phyloP scores from a whole-genome alignment of 306 rosid genomes.

The Malus orientalis region DNA sequence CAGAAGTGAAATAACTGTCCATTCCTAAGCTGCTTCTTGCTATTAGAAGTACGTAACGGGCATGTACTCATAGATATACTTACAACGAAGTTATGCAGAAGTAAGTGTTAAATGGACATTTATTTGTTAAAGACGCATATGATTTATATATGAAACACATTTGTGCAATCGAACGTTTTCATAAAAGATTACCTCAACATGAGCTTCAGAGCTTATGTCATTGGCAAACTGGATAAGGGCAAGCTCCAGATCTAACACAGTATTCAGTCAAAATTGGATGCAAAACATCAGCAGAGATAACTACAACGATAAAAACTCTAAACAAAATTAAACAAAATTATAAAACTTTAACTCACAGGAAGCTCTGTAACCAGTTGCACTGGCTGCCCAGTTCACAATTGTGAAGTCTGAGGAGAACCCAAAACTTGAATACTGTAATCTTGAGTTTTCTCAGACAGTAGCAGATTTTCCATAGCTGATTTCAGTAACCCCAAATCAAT shows the following conservation, averaged over 20 bases:
- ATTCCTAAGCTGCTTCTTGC: background rate
- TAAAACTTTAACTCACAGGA: too few species aligned
- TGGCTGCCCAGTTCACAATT: too few species aligned
- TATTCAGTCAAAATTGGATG: slow-evolving; percentile 88
- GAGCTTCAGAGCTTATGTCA: slow-evolving; percentile 93
- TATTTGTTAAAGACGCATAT: background rate
- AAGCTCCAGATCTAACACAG: slow-evolving; percentile 80
- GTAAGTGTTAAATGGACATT: background rate
- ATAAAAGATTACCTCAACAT: slow-evolving; percentile 55
- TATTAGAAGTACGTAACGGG: background rate
- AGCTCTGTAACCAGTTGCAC: too few species aligned
- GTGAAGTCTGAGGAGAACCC: too few species aligned
- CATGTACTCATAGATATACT: background rate
- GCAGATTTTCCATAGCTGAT: too few species aligned
- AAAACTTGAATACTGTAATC: too few species aligned
- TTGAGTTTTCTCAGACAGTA: too few species aligned
- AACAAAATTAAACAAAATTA: too few species aligned
- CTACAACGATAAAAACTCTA: too few species aligned
- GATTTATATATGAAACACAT: background rate
- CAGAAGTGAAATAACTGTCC: background rate
- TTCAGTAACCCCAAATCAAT: too few species aligned
- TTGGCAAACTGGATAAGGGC: slow-evolving; percentile 78
- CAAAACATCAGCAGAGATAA: slow-evolving; percentile 4
- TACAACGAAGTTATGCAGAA: background rate
- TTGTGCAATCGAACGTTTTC: background rate